A percentile compares a stretch with the other conserved stretches of the same genome.
phyloP scores from a whole-genome alignment of 257 asterid species.

The Nyctanthes arbortristis region DNA sequence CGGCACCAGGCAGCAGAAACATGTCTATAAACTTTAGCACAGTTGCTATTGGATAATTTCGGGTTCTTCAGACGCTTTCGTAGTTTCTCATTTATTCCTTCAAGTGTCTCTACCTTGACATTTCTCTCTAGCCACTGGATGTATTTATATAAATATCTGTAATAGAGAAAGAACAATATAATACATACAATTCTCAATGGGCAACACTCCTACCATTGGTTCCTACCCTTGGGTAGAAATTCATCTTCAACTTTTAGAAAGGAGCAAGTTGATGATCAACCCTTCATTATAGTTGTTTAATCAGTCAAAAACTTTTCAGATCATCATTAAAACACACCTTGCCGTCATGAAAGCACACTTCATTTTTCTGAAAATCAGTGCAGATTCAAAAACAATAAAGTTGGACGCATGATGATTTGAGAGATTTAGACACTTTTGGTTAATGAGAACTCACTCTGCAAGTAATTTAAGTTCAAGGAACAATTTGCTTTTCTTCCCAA shows the following conservation, averaged over 20 bases:
- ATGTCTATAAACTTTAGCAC: constrained; percentile 72
- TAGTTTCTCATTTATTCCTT: constrained; percentile 91
- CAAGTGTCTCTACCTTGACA: constrained; percentile 84
- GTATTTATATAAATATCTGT: constrained; percentile 76
- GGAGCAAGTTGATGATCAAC: not conserved
- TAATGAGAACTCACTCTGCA: not conserved
- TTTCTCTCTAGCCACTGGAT: constrained; percentile 71
- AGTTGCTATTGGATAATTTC: constrained; percentile 75
- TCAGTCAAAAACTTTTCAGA: not conserved
- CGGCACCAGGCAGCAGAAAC: constrained; percentile 98
- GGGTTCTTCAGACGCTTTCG: constrained; percentile 97
- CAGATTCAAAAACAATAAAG: not conserved
- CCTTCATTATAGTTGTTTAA: not conserved
- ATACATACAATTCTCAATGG: constrained; percentile 1
- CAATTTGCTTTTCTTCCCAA: not conserved
- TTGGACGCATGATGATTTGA: not conserved
- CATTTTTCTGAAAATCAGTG: not conserved
- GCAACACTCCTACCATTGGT: too few relatives aligned
- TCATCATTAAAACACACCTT: not conserved
- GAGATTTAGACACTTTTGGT: not conserved
- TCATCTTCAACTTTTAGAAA: not conserved
- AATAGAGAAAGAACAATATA: constrained; percentile 15
- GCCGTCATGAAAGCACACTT: not conserved
- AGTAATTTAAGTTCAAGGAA: not conserved
- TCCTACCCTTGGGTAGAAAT: not conserved